Percentiles rank a stretch among this genome's conserved stretches.
phyloP scores from a whole-genome alignment of 495 filamentous ascomycete genomes.

The Aspergillus indologenus region DNA sequence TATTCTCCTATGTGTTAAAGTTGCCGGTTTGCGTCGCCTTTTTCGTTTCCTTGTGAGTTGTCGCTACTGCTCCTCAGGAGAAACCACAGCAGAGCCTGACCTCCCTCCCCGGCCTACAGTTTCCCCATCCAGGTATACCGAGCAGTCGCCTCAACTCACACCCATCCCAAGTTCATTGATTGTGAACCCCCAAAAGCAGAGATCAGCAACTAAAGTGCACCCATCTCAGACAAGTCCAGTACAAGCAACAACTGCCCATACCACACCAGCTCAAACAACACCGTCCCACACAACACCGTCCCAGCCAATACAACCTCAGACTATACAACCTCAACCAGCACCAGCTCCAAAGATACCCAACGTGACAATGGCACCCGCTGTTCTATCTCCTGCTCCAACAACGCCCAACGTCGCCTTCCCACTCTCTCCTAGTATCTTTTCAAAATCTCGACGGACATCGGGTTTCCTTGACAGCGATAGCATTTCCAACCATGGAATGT shows the following conservation, averaged over 20 bases:
- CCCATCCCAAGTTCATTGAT: neutral
- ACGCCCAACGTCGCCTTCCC: slow-evolving; percentile 5
- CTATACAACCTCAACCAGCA: neutral
- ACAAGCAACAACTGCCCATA: too few species aligned
- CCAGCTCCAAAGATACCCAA: neutral
- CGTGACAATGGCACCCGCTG: slow-evolving; percentile 1
- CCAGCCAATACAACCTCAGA: neutral
- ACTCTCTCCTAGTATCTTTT: slow-evolving; percentile 5
- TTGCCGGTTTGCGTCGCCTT: slow-evolving; percentile 13
- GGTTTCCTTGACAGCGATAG: slow-evolving; percentile 10
- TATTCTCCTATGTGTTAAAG: slow-evolving; percentile 10
- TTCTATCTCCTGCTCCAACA: slow-evolving; percentile 1
- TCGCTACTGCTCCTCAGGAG: slow-evolving; percentile 10
- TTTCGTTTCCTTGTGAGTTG: slow-evolving; percentile 11
- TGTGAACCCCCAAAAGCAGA: neutral
- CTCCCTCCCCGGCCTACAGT: slow-evolving; percentile 12
- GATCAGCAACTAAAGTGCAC: neutral
- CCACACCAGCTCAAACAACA: too few species aligned
- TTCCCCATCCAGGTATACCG: slow-evolving; percentile 6
- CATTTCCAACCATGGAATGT: slow-evolving; percentile 10
- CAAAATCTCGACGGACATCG: slow-evolving; percentile 7
- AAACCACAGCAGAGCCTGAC: slow-evolving; percentile 12
- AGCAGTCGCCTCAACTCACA: slow-evolving; percentile 12
- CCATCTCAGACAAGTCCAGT: neutral
- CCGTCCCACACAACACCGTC: neutral